These are phyloP conservation scores for Triticum turgidum DNA, from an alignment of 176 grass and related monocot genomes.

Conservation along the genomic window DNA sequence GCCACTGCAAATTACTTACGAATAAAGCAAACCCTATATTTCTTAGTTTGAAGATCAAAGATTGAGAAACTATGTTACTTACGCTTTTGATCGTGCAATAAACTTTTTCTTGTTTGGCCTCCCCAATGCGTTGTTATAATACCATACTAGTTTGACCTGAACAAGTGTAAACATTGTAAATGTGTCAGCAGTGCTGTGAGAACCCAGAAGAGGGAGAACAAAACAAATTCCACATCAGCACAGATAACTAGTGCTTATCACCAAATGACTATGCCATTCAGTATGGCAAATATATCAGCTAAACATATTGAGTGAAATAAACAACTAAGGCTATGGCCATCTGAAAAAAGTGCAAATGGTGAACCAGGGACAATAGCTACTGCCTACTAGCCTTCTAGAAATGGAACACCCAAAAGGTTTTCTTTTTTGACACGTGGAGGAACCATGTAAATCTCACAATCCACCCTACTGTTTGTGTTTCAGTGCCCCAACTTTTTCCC, in stretches of 20 bases:
- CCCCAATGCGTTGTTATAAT: conserved; percentile 97
- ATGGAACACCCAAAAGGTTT: neutral
- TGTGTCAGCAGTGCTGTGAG: neutral
- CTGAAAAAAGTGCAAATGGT: neutral
- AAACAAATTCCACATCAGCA: conserved; percentile 2
- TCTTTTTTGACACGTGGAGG: neutral
- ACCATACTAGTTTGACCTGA: conserved; percentile 98
- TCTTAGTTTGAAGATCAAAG: conserved; percentile 4
- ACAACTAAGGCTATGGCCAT: neutral
- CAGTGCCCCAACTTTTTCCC: neutral
- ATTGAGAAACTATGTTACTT: conserved; percentile 23
- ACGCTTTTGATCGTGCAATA: conserved; percentile 93
- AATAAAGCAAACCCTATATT: neutral
- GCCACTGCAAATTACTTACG: neutral
- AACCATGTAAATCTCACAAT: neutral
- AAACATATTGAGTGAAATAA: neutral
- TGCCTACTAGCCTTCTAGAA: neutral
- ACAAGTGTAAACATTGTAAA: neutral
- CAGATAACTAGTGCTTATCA: neutral
- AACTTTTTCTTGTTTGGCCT: conserved; percentile 98
- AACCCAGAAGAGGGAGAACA: neutral
- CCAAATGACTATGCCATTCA: neutral
- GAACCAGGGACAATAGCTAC: neutral
- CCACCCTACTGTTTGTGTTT: neutral
- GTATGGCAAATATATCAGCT: conserved; percentile 6